Evolutionary conservation across 164 flowering plant genomes (phyloP).

Genomic region (Vitis amurensis): DNA sequence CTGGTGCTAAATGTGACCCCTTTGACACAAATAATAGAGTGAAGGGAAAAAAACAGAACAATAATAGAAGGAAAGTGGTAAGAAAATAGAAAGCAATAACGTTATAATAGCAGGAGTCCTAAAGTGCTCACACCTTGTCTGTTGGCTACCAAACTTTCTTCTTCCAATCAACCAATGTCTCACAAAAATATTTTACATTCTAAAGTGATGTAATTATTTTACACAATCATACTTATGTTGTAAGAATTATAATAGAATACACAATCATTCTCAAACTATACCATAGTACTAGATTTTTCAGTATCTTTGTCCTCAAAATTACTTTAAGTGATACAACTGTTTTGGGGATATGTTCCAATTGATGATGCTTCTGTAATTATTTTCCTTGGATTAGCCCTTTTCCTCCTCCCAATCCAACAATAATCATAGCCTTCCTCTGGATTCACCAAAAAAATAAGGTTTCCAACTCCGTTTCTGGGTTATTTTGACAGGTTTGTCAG

Average conservation of each 20-base stretch:
- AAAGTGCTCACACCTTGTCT: constrained; percentile 31
- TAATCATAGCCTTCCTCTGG: constrained; percentile 41
- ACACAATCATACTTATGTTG: not conserved
- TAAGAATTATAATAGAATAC: too few relatives aligned
- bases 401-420: constrained; percentile 17
- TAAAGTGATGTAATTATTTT: not conserved
- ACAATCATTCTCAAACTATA: not conserved
- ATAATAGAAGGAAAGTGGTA: too few relatives aligned
- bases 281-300: too few relatives aligned
- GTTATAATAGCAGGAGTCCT: not conserved
- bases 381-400: constrained; percentile 4
- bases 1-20: too few relatives aligned
- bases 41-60: too few relatives aligned
- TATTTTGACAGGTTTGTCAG: not conserved
- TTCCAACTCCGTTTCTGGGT: constrained; percentile 34
- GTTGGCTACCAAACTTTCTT: constrained; percentile 52
- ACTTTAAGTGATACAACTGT: not conserved
- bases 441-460: constrained; percentile 31
- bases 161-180: constrained; percentile 30
- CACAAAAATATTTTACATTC: constrained; percentile 6
- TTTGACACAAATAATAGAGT: too few relatives aligned
- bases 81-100: not conserved
- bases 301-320: too few relatives aligned
- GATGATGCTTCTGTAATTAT: too few relatives aligned
- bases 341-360: too few relatives aligned